Base-by-base conservation (phyloP, 2,329 filamentous ascomycete genomes). In the Coleophoma eucalyptorum region DNA sequence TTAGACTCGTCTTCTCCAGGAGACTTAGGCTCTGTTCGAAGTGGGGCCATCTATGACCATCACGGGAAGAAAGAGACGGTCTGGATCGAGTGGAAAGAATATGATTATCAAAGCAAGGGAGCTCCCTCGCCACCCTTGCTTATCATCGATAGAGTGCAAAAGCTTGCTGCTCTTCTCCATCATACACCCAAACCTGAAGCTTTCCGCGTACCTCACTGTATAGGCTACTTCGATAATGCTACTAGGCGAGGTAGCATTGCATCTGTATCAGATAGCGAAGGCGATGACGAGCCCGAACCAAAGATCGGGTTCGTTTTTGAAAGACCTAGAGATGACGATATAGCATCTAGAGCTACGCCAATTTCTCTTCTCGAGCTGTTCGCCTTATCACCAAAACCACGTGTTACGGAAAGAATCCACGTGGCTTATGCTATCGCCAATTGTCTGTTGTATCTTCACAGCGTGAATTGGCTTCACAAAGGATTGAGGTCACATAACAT, bases 381-480 rank as follows among this genome's bases (percentile, higher is more conserved):
- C 8, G 58, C 62, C 12, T 62, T 58, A 2, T 55, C 65, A 7
- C 67, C 69, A 26, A 73, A 69, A 46, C 79, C 79, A 1, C 68
- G 74, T 1, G 69, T 83, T 3, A 80, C 77, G 0, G 70, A 75
- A 20, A 72, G 80, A 32, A 69, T 81, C 49, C 65, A 60, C 26
- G 70, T 84, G 16, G 79, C 79, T 42, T 70, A 73, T 43, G 72
- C 74, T 21, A 67, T 83, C 31, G 69, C 75, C 50, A 75, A 77
- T 57, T 80, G 74, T 16, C 62, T 83, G 3, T 65, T 81, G 43
- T 78, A 79, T 50, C 69, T 81, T 0, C 78, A 81, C 57, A 71
- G 75, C 3, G 76, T 80, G 1, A 73, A 79, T 53, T 81, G 78
- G 78, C 68, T 82, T 5, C 79, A 81, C 67, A 82, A 83, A 57